Evolutionary conservation across 192 early-diverging fungal genomes (phyloP).

Genomic region (Backusella tuberculispora): DNA sequence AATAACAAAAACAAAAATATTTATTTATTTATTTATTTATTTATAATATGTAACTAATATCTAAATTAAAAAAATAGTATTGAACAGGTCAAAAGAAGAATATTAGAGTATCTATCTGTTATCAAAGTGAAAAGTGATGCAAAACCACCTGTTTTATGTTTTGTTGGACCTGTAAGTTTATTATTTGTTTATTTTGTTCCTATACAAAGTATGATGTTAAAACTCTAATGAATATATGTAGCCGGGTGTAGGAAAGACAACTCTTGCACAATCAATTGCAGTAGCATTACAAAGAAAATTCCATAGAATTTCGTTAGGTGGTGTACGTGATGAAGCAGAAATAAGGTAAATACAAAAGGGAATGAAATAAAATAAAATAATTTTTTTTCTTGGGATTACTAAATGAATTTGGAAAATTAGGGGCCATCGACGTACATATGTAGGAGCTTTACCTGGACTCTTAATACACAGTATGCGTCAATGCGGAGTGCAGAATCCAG

Average conservation of each 20-base stretch:
- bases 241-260: slow-evolving; percentile 78
- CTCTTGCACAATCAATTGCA: slow-evolving; percentile 78
- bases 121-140: slow-evolving; percentile 69
- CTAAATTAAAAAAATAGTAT: slow-evolving; percentile 31
- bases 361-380: slow-evolving; percentile 55
- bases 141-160: slow-evolving; percentile 76
- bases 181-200: slow-evolving; percentile 38
- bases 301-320: slow-evolving; percentile 83
- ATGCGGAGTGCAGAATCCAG: slow-evolving; percentile 76
- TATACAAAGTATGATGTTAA: background rate
- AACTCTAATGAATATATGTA: background rate
- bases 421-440: slow-evolving; percentile 86
- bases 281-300: slow-evolving; percentile 76
- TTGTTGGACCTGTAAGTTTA: slow-evolving; percentile 59
- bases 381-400: background rate
- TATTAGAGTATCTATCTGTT: slow-evolving; percentile 84
- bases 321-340: slow-evolving; percentile 87
- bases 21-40: background rate
- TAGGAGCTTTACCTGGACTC: slow-evolving; percentile 85
- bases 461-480: slow-evolving; percentile 73
- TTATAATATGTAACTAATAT: no score
- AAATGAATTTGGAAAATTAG: slow-evolving; percentile 13
- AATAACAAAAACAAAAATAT: background rate
- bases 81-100: slow-evolving; percentile 79
- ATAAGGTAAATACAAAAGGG: slow-evolving; percentile 50